Evolutionary conservation across 2,329 filamentous ascomycete genomes (phyloP), one percentile per base, ranked within the genome.

Genomic region (Hypoxylon sp.): DNA sequence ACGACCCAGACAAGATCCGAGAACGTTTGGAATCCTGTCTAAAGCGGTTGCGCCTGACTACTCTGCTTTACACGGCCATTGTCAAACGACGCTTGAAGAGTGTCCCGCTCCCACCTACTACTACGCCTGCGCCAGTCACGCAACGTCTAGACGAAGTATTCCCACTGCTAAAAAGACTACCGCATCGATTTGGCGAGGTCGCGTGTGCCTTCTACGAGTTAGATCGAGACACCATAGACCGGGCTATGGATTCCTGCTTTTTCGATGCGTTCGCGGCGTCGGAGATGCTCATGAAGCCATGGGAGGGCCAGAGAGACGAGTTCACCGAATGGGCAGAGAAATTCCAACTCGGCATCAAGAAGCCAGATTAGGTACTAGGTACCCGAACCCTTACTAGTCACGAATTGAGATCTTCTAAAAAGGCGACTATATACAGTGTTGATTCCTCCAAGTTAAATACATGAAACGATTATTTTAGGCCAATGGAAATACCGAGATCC

Each of bases 281-380:
- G 0, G 82, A 86, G 58, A 73, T 89, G 49, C 76, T 92, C 11
- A 79, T 80, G 51, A 79, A 81, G 61, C 81, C 83, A 19, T 94
- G 91, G 91, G 78, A 84, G 2, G 89, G 84, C 0, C 77, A 84
- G 48, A 82, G 85, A 17, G 93, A 97, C 71, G 91, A 90, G 71
- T 97, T 96, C 73, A 90, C 89, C 0, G 81, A 85, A 15, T 97
- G 93, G 93, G 87, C 84, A n/a, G 81, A 79, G 10, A 85, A 83
- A 65, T 88, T 87, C 67, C 81, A 83, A 71, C 71, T 75, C 30
- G 81, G 85, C 67, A 82, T 87, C 13, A 84, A 82, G 66, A 84
- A 83, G 72, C 72, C 71, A 4, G 73, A 74, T 43, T 73, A 73
- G 49, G 13, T 26, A 48, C 17, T 73, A 73, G 49, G 13, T 26